Evolutionary conservation across 2,329 filamentous ascomycete genomes (phyloP).

Genomic region (Colletotrichum karsti): DNA sequence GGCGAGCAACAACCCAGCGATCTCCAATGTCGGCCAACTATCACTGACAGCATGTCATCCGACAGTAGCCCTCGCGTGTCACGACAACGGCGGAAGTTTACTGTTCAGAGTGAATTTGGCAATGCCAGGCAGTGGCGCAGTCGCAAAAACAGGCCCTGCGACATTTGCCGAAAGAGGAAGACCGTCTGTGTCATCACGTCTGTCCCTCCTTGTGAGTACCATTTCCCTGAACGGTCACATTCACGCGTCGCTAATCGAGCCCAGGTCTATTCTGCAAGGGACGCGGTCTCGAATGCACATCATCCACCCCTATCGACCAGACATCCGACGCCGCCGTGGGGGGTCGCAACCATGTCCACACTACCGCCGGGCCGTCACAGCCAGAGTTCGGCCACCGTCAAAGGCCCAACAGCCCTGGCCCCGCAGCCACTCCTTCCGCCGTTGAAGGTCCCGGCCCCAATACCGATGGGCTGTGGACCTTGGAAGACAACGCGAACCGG

Average conservation of each 20-base stretch:
- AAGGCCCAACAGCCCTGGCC: neutral
- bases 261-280: slow-evolving; percentile 44
- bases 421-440: neutral
- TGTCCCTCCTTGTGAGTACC: slow-evolving; percentile 51
- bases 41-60: neutral
- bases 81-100: slow-evolving; percentile 46
- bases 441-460: neutral
- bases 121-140: slow-evolving; percentile 48
- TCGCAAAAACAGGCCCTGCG: slow-evolving; percentile 56
- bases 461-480: slow-evolving; percentile 34
- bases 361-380: neutral
- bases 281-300: slow-evolving; percentile 42
- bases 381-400: neutral
- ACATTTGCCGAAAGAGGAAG: slow-evolving; percentile 53
- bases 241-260: neutral
- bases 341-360: too few species aligned
- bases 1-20: neutral
- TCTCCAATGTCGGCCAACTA: neutral
- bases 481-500: slow-evolving; percentile 50
- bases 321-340: neutral
- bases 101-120: slow-evolving; percentile 51
- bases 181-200: slow-evolving; percentile 56
- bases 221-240: too few species aligned
- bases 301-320: slow-evolving; percentile 31
- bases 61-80: neutral